Conservation (phyloP, 2,329 filamentous ascomycete species). For the Pestalotiopsis sp. region DNA sequence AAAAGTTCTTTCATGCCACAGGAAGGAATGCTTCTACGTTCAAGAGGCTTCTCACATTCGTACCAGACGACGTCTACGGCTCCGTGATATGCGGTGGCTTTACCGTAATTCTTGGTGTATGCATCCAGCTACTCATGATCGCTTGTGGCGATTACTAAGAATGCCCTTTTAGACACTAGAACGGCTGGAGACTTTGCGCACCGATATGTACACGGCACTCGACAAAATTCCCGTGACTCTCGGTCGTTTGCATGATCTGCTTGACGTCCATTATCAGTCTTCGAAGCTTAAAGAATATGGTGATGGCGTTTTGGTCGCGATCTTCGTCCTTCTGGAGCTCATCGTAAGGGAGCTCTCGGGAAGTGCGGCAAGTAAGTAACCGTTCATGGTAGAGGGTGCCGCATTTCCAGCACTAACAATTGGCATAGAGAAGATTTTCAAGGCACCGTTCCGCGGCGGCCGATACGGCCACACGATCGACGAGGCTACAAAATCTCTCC, state of each 20-base stretch:
- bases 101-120: conserved; percentile 19
- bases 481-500: conserved; percentile 12
- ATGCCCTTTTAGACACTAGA: neutral
- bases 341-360: conserved; percentile 18
- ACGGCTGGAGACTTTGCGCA: conserved; percentile 12
- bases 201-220: conserved; percentile 17
- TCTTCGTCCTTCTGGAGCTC: conserved; percentile 18
- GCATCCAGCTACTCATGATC: neutral
- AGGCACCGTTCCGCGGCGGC: conserved; percentile 17
- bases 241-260: conserved; percentile 9
- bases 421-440: conserved; percentile 15
- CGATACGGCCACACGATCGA: conserved; percentile 16
- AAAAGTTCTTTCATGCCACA: conserved; percentile 17
- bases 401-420: neutral
- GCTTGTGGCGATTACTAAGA: neutral
- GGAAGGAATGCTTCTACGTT: conserved; percentile 15
- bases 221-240: conserved; percentile 18
- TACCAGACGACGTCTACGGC: conserved; percentile 19
- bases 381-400: neutral
- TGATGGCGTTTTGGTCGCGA: conserved; percentile 17
- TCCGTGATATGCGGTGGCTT: conserved; percentile 21
- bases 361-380: conserved; percentile 15
- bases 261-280: conserved; percentile 19
- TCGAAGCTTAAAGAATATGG: conserved; percentile 12
- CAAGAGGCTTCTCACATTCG: conserved; percentile 19